phyloP scores from a whole-genome alignment of 306 rosid genomes.

The Casuarina cunninghamiana region DNA sequence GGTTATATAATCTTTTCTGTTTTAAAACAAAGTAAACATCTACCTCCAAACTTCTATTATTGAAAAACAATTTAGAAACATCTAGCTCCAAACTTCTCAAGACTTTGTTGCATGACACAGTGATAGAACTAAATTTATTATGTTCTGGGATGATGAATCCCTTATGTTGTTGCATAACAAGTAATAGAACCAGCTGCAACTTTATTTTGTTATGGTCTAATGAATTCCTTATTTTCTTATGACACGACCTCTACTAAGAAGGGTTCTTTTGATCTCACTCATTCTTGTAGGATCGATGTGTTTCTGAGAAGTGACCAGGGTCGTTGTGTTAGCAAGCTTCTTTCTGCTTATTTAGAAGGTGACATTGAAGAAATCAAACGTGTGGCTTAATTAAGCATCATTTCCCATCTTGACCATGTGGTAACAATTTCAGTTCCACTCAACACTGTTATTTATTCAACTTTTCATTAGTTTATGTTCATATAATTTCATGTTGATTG shows the following conservation, averaged over 20 bases:
- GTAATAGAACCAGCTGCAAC: background rate
- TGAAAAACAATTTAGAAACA: background rate
- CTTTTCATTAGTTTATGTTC: background rate
- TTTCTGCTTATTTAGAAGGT: conserved; percentile 78
- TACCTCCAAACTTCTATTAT: no score
- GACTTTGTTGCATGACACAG: no score
- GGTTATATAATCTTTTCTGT: background rate
- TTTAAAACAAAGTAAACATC: no score
- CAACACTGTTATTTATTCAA: background rate
- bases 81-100: background rate
- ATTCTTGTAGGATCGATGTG: conserved; percentile 63
- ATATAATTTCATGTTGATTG: background rate
- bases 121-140: no score
- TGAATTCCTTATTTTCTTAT: background rate
- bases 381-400: conserved; percentile 57
- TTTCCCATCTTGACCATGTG: conserved; percentile 82
- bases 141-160: no score
- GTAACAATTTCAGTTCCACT: conserved; percentile 39
- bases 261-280: background rate
- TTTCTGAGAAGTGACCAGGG: conserved; percentile 74
- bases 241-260: background rate
- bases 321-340: conserved; percentile 74
- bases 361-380: conserved; percentile 83
- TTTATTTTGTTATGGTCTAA: background rate
- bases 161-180: no score